Percentiles rank a stretch among this genome's conserved stretches.
Conservation (phyloP, 2,329 filamentous ascomycete species). For the Sclerotinia nivalis region DNA sequence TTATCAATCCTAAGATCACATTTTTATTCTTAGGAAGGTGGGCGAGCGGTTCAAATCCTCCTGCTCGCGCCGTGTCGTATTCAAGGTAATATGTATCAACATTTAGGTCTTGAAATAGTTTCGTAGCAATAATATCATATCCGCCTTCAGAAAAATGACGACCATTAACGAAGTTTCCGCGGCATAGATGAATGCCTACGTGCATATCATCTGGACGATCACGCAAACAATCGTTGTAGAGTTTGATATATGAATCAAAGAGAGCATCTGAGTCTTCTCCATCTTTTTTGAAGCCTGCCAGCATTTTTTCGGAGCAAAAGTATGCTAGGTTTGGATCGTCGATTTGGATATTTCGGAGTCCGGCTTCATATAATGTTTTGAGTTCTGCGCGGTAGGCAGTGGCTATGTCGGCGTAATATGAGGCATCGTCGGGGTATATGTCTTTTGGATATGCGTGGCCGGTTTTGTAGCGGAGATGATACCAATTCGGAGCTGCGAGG, state of each 20-base stretch:
- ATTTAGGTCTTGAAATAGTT: slow-evolving; percentile 63
- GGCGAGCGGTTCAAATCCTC: slow-evolving; percentile 65
- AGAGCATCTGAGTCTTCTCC: slow-evolving; percentile 69
- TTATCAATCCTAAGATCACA: slow-evolving; percentile 64
- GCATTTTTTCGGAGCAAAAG: slow-evolving; percentile 73
- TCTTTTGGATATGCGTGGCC: slow-evolving; percentile 53
- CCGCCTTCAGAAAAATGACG: slow-evolving; percentile 67
- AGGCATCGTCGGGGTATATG: slow-evolving; percentile 52
- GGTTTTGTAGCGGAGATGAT: slow-evolving; percentile 62
- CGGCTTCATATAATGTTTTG: slow-evolving; percentile 53
- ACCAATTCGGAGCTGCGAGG: slow-evolving; percentile 67
- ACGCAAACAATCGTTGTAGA: slow-evolving; percentile 72
- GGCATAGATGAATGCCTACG: slow-evolving; percentile 75
- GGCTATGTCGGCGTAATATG: slow-evolving; percentile 57
- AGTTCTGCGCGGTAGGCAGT: slow-evolving; percentile 55
- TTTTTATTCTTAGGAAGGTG: slow-evolving; percentile 61
- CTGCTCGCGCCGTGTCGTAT: slow-evolving; percentile 65
- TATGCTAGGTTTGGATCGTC: slow-evolving; percentile 64
- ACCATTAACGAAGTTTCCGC: slow-evolving; percentile 65
- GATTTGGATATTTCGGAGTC: slow-evolving; percentile 55
- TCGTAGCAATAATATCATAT: slow-evolving; percentile 67
- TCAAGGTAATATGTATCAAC: slow-evolving; percentile 70
- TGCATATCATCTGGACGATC: slow-evolving; percentile 69
- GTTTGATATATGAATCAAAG: slow-evolving; percentile 72
- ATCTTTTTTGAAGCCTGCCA: slow-evolving; percentile 68